A percentile compares a stretch with the other conserved stretches of the same genome.
Conservation (phyloP, 306 rosid genomes). For the Dryas drummondii region DNA sequence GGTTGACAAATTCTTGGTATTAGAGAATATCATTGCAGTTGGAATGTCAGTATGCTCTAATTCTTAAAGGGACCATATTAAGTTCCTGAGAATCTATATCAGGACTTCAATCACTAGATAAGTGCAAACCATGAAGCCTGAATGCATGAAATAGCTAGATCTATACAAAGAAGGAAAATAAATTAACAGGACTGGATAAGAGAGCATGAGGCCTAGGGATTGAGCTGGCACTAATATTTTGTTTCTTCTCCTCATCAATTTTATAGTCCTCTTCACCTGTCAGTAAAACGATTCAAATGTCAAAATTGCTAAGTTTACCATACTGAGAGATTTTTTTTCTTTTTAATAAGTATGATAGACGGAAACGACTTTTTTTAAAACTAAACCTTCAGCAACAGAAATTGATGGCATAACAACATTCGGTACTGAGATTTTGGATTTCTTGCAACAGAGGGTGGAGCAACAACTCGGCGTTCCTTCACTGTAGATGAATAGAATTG, state of each 20-base stretch:
- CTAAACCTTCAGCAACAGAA: conserved; percentile 42
- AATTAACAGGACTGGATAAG: conserved; percentile 83
- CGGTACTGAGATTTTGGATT: conserved; percentile 49
- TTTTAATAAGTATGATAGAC: not conserved
- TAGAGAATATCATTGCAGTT: no score
- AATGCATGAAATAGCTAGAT: not conserved
- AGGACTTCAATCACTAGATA: not conserved
- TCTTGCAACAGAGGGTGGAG: conserved; percentile 40
- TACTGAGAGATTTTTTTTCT: no score
- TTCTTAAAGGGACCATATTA: not conserved
- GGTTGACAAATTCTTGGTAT: not conserved
- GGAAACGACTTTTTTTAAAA: not conserved
- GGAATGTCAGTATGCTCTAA: not conserved
- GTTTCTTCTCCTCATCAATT: conserved; percentile 43
- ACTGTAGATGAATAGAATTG: conserved; percentile 26
- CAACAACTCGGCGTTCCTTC: conserved; percentile 35
- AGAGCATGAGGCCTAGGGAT: conserved; percentile 84
- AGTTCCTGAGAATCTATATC: not conserved
- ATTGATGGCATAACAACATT: conserved; percentile 38
- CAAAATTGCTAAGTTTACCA: conserved; percentile 3
- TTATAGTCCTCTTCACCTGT: conserved; percentile 30
- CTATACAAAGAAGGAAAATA: not conserved
- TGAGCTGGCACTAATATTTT: conserved; percentile 51
- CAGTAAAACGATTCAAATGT: conserved; percentile 32
- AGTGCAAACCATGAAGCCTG: not conserved